phyloP scores from a whole-genome alignment of 2,329 filamentous ascomycete genomes.

The Aspergillus neoniger region DNA sequence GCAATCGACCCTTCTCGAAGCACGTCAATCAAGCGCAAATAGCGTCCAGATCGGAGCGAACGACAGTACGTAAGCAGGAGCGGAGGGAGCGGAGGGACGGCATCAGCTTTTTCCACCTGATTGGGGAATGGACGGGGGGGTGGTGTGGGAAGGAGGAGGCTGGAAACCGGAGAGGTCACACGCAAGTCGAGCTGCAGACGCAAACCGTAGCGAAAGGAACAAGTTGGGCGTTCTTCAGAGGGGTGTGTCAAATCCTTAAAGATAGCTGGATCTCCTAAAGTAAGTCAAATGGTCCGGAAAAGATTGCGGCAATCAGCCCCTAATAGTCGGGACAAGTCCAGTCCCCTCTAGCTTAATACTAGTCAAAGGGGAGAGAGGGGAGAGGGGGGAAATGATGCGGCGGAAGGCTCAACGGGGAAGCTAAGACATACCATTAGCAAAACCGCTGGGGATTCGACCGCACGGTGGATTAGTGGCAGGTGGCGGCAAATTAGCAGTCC shows the following conservation, averaged over 20 bases:
- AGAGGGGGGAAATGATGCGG: conserved; percentile 10
- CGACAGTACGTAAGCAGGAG: conserved; percentile 8
- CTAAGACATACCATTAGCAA: conserved; percentile 13
- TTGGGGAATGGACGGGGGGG: background rate
- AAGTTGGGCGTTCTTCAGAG: background rate
- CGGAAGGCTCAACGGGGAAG: conserved; percentile 15
- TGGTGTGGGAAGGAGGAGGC: background rate
- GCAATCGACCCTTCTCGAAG: background rate
- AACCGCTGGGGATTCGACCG: conserved; percentile 7
- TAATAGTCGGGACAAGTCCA: conserved; percentile 5
- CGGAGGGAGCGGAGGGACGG: conserved; percentile 1
- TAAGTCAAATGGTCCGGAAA: conserved; percentile 6
- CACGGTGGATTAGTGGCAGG: background rate
- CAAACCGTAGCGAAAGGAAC: background rate
- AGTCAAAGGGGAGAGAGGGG: conserved; percentile 4
- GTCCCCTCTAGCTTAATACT: background rate
- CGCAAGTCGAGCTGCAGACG: conserved; percentile 1
- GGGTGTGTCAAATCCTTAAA: background rate
- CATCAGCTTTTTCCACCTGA: conserved; percentile 5
- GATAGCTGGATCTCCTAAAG: background rate
- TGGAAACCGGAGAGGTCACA: conserved; percentile 3
- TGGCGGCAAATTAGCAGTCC: conserved; percentile 3
- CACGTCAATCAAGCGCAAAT: conserved; percentile 6
- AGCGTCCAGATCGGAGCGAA: conserved; percentile 6
- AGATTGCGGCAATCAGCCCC: conserved; percentile 9